Evolutionary conservation across 176 grass and related monocot species (phyloP), one percentile per base, ranked within the genome.

Genomic region (Oryza meridionalis): DNA sequence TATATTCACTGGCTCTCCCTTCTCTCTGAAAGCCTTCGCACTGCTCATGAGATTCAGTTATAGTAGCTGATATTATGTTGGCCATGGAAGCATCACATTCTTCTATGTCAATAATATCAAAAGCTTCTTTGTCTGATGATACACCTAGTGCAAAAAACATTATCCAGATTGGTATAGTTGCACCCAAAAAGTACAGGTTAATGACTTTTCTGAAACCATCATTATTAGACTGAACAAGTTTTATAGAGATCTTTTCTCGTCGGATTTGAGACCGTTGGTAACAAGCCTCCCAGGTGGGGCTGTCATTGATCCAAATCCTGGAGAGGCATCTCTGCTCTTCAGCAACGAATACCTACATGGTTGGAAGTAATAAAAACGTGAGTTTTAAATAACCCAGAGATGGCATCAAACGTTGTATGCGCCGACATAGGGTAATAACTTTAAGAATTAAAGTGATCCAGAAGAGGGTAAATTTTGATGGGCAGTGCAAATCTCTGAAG

Each of bases 91-190:
- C 77, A 85, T 87, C 85, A 33, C 79, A 90, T 14, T 94, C 90
- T 82, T 86, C 84, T 73, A 97, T 83, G 69, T 92, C 88, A 45
- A 94, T 94, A 88, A 94, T 90, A 37, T 89, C 86, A 58, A 92
- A 87, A 63, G 88, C 88, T 74, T 97, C 95, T 74, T 92, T 94
- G 44, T 97, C 94, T 80, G 92, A 92, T 11, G 85, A 87, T 77
- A 91, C 78, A 65, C 84, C 94, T 61, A 97, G 92, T 71, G 94
- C 86, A 80, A 89, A 97, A 82, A 97, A 92, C 81, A 94, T 77
- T 72, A 91, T 70, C 94, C 94, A 97, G 74, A 92, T 78, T 43
- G 94, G 92, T 68, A 94, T 53, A 80, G 71, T 88, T 7, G 81
- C 86, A 74, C 84, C 79, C 59, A 97, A 76, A 55, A 97, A 97